Base-by-base conservation (phyloP, 495 filamentous ascomycete genomes). In the Tetracladium marchalianum region DNA sequence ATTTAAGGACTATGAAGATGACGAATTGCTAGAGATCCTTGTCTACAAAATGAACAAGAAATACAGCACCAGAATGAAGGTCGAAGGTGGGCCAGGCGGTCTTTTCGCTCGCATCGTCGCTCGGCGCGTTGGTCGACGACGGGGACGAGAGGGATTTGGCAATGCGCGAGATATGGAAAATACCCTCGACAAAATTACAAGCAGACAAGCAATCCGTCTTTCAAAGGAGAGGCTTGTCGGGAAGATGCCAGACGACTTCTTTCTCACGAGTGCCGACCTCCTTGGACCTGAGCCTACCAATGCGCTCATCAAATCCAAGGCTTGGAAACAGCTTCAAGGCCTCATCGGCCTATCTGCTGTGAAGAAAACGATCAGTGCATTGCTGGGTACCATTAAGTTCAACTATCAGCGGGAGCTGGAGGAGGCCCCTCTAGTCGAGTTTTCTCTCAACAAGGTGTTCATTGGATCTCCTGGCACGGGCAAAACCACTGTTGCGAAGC, bases 401-500 rank as follows among this genome's bases (percentile, higher is more conserved):
- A 88, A 87, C 54, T 84, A 84, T 54, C 35, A 68, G 7, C 59
- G 81, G 0, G 82, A 87, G 49, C 55, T 86, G 0, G 54, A 68
- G 2, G 81, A 85, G 51, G 56, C 80, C 50, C 63, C 69, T 0
- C 54, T 63, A 4, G 60, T 85, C 3, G 60, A 79, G 38, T 76
- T 73, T 33, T 76, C 67, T 1, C 68, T 90, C 4, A 87, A 89
- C 56, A 65, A 69, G n/a, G 77, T 87, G 13, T 87, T 88, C 41
- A 59, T 84, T 2, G 84, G 84, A 1, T 71, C 67, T 31, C 84
- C 82, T 1, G 84, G 83, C 1, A 88, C 83, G 0, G 84, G 85
- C 0, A 90, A 89, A 54, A 89, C 85, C 0, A 75, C 81, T 0
- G 80, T 90, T 0, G 85, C 82, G 0, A 85, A 85, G 58, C 57